Conservation (phyloP, 2,329 filamentous ascomycete species). For the Ustulina deusta region DNA sequence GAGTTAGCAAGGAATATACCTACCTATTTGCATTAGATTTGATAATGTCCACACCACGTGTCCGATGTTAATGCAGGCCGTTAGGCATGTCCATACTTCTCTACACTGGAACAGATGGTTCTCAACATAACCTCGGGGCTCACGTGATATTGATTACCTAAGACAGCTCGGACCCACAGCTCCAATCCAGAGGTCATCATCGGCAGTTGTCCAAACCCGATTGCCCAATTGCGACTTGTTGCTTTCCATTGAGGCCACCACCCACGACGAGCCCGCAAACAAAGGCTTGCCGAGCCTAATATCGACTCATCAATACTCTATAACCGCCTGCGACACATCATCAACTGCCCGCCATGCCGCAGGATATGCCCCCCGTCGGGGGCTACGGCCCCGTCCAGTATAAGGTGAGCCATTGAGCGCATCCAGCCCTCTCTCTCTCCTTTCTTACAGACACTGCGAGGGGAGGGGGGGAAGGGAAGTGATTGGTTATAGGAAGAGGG, state of each 20-base stretch:
- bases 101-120: neutral
- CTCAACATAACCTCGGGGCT: neutral
- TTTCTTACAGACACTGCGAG: neutral
- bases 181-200: constrained; percentile 11
- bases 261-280: constrained; percentile 4
- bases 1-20: neutral
- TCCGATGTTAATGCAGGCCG: no score
- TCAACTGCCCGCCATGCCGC: constrained; percentile 77
- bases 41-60: neutral
- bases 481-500: neutral
- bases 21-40: neutral
- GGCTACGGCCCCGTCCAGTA: constrained; percentile 98
- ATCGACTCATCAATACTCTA: neutral
- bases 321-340: neutral
- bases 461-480: neutral
- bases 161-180: constrained; percentile 14
- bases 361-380: constrained; percentile 96
- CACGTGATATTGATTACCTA: constrained; percentile 34
- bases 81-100: no score
- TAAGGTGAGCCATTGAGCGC: constrained; percentile 72
- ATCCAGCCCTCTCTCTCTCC: neutral
- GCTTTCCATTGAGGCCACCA: constrained; percentile 17
- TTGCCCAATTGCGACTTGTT: constrained; percentile 16
- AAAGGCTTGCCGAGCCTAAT: neutral
- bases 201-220: constrained; percentile 12